Evolutionary conservation across 768 basidiomycete species (phyloP).

Genomic region (Tephrocybe sp.): DNA sequence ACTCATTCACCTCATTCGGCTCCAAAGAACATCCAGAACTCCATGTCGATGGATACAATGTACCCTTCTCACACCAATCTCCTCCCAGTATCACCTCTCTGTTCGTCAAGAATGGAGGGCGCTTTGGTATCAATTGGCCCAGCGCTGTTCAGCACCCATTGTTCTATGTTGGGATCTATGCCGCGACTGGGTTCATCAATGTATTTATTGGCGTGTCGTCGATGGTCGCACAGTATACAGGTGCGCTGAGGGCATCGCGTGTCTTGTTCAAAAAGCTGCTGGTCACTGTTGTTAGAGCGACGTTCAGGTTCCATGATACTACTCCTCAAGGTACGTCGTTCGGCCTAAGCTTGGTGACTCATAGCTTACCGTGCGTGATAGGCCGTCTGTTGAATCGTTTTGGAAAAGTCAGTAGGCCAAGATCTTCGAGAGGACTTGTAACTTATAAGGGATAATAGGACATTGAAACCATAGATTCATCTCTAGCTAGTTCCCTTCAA

Average conservation of each 20-base stretch:
- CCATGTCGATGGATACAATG: slow-evolving; percentile 32
- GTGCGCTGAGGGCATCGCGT: slow-evolving; percentile 50
- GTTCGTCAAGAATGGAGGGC: slow-evolving; percentile 19
- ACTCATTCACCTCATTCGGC: slow-evolving; percentile 35
- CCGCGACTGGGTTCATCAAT: slow-evolving; percentile 53
- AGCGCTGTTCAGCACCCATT: slow-evolving; percentile 59
- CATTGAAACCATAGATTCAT: slow-evolving; percentile 85
- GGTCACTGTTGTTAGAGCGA: slow-evolving; percentile 72
- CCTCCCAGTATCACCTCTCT: slow-evolving; percentile 23
- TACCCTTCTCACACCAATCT: slow-evolving; percentile 24
- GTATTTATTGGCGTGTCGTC: slow-evolving; percentile 48
- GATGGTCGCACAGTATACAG: slow-evolving; percentile 58
- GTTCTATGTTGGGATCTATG: slow-evolving; percentile 73
- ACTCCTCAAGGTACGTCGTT: slow-evolving; percentile 65
- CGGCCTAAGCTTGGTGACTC: background rate
- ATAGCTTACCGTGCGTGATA: slow-evolving; percentile 17
- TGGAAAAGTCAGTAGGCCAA: slow-evolving; percentile 46
- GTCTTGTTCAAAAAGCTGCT: slow-evolving; percentile 55
- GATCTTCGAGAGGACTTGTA: background rate
- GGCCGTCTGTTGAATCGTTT: slow-evolving; percentile 89
- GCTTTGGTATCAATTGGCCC: slow-evolving; percentile 39
- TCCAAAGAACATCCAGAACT: slow-evolving; percentile 39
- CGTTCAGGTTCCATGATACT: slow-evolving; percentile 83
- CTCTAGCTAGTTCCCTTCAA: slow-evolving; percentile 66
- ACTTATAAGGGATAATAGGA: slow-evolving; percentile 41